Base-by-base conservation (phyloP, 1,284 basidiomycete species). In the Hymenochaete sp. region DNA sequence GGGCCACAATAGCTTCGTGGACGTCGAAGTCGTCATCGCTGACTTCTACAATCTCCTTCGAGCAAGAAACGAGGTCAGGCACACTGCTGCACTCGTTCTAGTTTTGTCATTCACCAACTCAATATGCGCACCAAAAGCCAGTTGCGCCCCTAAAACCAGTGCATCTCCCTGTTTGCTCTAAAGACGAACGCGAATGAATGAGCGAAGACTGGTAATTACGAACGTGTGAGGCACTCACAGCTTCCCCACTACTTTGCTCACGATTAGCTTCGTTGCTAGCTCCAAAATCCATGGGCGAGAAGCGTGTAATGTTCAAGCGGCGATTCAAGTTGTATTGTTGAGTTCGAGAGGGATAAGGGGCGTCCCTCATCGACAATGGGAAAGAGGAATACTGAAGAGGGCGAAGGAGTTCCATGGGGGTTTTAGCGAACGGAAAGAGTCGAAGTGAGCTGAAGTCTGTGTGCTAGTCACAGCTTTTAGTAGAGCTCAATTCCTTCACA, bases 1-100 rank as follows among this genome's bases (percentile, higher is more conserved):
- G 31, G 8, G 21, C 16, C 13, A 45, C 31, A 21, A 45, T 26
- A 8, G 43, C 24, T 11, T 41, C 38, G 11, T 28, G 37, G 11
- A 32, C 35, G 31, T 43, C 25, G 29, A 44, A 38, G 8, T 35
- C 16, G 24, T 42, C 43, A 18, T 49, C 43, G 25, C 42, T n/a
- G n/a, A n/a, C 33, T 7, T 31, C 10, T 18, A 33, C 33, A 35
- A 47, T 47, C 14, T 29, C 31, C 45, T 47, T 10, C 22, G 13
- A 21, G 24, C 13, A 25, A 33, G 26, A 24, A 19, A n/a, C 14
- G n/a, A 11, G 16, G 16, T 19, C 5, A 28, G n/a, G n/a, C n/a
- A n/a, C n/a, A n/a, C n/a, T n/a, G n/a, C n/a, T n/a, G n/a, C n/a
- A n/a, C n/a, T n/a, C n/a, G n/a, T n/a, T n/a, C n/a, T n/a, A n/a